Evolutionary conservation across 768 basidiomycete species (phyloP).

Genomic region (Leccinum disarticulatum): DNA sequence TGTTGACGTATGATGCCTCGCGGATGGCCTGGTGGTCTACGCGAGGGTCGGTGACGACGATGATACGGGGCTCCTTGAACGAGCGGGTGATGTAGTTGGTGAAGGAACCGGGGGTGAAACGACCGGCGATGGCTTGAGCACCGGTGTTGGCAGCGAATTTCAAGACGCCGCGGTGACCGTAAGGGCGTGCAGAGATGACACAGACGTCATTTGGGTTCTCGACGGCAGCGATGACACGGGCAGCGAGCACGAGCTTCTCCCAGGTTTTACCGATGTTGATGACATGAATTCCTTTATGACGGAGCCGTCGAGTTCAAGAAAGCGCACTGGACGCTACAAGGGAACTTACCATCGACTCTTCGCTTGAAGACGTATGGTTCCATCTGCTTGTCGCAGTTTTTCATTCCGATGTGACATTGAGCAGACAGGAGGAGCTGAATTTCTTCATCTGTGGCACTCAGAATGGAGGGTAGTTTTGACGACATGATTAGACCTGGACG

Average conservation of each 20-base stretch:
- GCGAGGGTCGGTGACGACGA: constrained; percentile 97
- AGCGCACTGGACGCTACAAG: constrained; percentile 2
- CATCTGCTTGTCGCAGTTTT: constrained; percentile 99
- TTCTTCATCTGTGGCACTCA: constrained; percentile 96
- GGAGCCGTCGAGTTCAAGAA: constrained; percentile 13
- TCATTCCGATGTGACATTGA: constrained; percentile 95
- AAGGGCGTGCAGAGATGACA: constrained; percentile 97
- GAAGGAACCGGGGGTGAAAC: constrained; percentile 98
- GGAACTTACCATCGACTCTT: constrained; percentile 81
- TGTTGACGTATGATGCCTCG: constrained; percentile 99
- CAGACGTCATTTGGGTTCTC: constrained; percentile 98
- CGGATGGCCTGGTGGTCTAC: constrained; percentile 99
- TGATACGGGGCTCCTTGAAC: constrained; percentile 99
- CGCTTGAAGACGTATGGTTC: constrained; percentile 97
- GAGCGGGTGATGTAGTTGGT: constrained; percentile 99
- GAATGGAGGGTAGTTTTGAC: constrained; percentile 91
- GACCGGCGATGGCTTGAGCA: constrained; percentile 97
- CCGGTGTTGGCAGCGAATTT: constrained; percentile 98
- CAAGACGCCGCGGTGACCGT: constrained; percentile 98
- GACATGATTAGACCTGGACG: constrained; percentile 47
- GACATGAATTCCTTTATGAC: constrained; percentile 80
- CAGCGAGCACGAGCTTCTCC: constrained; percentile 98
- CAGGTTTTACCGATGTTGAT: constrained; percentile 99
- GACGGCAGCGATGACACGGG: constrained; percentile 94
- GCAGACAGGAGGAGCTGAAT: constrained; percentile 94